phyloP scores from a whole-genome alignment of 352 stramenopile genomes.

The Phytopythium delawarense region DNA sequence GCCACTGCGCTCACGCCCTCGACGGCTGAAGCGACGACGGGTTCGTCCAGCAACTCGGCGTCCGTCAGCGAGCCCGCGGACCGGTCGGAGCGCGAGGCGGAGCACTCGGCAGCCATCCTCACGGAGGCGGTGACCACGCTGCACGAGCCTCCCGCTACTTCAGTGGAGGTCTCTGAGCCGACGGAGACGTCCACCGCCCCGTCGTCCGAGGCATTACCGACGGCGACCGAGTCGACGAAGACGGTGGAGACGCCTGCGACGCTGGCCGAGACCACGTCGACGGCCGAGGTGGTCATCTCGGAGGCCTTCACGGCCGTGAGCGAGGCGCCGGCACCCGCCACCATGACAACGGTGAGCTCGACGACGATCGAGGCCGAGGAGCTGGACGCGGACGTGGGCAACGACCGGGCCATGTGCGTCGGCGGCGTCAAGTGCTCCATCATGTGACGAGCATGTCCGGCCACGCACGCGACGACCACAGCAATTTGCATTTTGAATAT shows the following conservation, averaged over 20 bases:
- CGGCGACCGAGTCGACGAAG: neutral
- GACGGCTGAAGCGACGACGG: neutral
- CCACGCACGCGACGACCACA: neutral
- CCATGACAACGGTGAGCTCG: slow-evolving; percentile 3
- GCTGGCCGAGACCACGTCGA: slow-evolving; percentile 2
- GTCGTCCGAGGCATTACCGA: slow-evolving; percentile 6
- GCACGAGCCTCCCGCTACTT: slow-evolving; percentile 17
- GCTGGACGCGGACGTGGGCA: slow-evolving; percentile 10
- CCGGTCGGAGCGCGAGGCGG: slow-evolving; percentile 6
- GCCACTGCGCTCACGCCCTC: neutral
- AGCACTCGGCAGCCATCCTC: slow-evolving; percentile 16
- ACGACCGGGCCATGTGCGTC: slow-evolving; percentile 11
- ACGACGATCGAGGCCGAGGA: slow-evolving; percentile 25
- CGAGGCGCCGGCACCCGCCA: slow-evolving; percentile 4
- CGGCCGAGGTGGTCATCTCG: slow-evolving; percentile 7
- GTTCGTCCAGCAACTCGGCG: neutral
- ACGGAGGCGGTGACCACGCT: slow-evolving; percentile 17
- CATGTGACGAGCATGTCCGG: slow-evolving; percentile 28
- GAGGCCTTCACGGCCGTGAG: slow-evolving; percentile 7
- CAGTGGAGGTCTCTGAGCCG: slow-evolving; percentile 2
- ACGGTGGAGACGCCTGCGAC: slow-evolving; percentile 1
- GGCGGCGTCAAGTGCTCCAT: slow-evolving; percentile 44
- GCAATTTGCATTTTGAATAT: neutral
- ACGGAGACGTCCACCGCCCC: slow-evolving; percentile 12
- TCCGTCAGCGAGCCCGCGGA: neutral